These are phyloP conservation scores for Magnaporthiopsis incrustans DNA, from an alignment of 2,329 filamentous ascomycete genomes.

Conservation along the genomic window DNA sequence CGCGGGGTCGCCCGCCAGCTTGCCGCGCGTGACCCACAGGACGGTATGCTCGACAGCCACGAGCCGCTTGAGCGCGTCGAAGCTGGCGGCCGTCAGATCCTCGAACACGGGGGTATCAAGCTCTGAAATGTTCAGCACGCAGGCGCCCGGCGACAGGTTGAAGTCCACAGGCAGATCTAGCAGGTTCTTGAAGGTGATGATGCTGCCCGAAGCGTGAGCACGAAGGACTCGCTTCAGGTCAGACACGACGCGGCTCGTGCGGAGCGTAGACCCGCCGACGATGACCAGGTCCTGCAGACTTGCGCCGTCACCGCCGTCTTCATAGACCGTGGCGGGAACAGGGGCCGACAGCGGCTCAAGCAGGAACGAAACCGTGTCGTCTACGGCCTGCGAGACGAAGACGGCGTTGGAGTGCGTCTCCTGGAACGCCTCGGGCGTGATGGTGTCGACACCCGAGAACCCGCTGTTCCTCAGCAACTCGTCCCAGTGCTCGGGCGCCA, in stretches of 20 bases:
- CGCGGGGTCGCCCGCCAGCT: slow-evolving; percentile 12
- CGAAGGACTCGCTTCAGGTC: neutral
- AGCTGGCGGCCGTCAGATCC: slow-evolving; percentile 12
- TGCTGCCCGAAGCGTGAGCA: neutral
- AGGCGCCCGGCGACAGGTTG: slow-evolving; percentile 6
- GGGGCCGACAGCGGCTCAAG: slow-evolving; percentile 12
- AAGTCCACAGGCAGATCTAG: slow-evolving; percentile 4
- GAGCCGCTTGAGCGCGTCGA: slow-evolving; percentile 15
- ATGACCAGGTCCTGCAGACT: slow-evolving; percentile 11
- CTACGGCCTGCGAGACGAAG: slow-evolving; percentile 18
- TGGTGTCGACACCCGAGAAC: slow-evolving; percentile 17
- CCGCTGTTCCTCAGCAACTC: slow-evolving; percentile 14
- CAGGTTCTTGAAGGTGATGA: neutral
- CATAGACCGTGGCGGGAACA: neutral
- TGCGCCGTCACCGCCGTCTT: neutral
- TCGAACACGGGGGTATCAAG: slow-evolving; percentile 20
- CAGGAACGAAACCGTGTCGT: slow-evolving; percentile 15
- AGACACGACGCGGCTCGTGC: neutral
- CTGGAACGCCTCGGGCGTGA: neutral
- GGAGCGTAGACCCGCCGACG: slow-evolving; percentile 13
- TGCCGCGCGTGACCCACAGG: slow-evolving; percentile 18
- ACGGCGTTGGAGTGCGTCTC: slow-evolving; percentile 7
- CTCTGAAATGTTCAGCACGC: slow-evolving; percentile 17
- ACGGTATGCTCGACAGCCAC: slow-evolving; percentile 8
- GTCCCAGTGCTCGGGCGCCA: slow-evolving; percentile 15